Evolutionary conservation across 306 rosid genomes (phyloP).

Genomic region (Alnus glutinosa): DNA sequence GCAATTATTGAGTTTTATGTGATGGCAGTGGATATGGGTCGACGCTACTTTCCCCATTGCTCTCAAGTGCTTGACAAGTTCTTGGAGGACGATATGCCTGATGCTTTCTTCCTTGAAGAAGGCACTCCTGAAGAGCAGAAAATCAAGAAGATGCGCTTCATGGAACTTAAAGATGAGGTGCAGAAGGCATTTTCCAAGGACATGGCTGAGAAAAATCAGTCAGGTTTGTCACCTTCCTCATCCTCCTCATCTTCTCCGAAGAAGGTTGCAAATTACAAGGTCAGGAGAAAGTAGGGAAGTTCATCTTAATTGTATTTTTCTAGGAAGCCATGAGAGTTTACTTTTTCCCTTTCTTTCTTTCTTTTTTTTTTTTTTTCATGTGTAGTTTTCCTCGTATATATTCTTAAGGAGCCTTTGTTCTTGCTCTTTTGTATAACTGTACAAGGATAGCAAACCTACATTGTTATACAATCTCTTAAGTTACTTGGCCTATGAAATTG

Average conservation of each 20-base stretch:
- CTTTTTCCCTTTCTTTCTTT: neutral
- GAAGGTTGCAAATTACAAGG: constrained; percentile 39
- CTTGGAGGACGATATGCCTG: constrained; percentile 71
- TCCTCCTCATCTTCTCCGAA: constrained; percentile 58
- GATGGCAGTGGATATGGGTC: constrained; percentile 73
- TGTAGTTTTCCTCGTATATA: neutral
- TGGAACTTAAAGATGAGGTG: constrained; percentile 86
- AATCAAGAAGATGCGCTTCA: constrained; percentile 67
- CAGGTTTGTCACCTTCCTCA: constrained; percentile 45
- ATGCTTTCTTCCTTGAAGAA: constrained; percentile 63
- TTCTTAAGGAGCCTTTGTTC: constrained; percentile 5
- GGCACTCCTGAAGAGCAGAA: constrained; percentile 71
- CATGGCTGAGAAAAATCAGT: constrained; percentile 54
- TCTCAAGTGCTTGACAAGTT: constrained; percentile 85
- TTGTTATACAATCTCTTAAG: neutral
- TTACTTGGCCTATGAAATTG: constrained; percentile 19
- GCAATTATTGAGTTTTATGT: constrained; percentile 16
- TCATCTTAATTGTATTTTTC: neutral
- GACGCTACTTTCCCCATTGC: constrained; percentile 89
- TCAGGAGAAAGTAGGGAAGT: constrained; percentile 44
- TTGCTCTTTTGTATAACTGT: constrained; percentile 11
- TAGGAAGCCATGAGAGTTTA: constrained; percentile 10
- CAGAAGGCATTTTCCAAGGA: constrained; percentile 86
- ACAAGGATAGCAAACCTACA: neutral
- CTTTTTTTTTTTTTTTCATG: neutral